Conservation (phyloP, 768 basidiomycete species). For the Terana coerulea region DNA sequence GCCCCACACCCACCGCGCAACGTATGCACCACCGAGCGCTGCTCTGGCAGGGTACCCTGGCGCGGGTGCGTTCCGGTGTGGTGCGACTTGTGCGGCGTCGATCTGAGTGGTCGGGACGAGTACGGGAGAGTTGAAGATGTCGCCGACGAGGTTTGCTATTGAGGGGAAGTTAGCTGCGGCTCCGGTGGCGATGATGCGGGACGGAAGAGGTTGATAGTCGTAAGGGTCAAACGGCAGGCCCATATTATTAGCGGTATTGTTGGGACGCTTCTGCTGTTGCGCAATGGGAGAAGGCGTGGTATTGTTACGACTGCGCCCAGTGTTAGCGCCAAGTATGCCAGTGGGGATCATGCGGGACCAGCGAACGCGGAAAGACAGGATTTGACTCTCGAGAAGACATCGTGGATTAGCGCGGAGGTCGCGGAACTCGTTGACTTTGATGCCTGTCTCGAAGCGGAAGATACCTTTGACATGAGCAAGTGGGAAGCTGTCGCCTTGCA, state of each 20-base stretch:
- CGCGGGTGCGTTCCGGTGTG: slow-evolving; percentile 74
- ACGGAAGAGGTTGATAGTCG: slow-evolving; percentile 61
- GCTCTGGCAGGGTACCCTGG: slow-evolving; percentile 65
- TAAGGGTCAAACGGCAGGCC: slow-evolving; percentile 80
- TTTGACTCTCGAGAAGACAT: slow-evolving; percentile 78
- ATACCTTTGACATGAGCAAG: slow-evolving; percentile 80
- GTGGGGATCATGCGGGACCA: slow-evolving; percentile 73
- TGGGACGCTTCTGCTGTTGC: slow-evolving; percentile 11
- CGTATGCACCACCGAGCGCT: slow-evolving; percentile 70
- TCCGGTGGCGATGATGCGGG: slow-evolving; percentile 66
- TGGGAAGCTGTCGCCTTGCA: slow-evolving; percentile 75
- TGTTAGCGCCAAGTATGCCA: slow-evolving; percentile 53
- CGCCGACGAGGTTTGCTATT: slow-evolving; percentile 74
- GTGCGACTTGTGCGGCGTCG: slow-evolving; percentile 67
- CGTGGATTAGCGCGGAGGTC: slow-evolving; percentile 87
- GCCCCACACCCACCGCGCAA: slow-evolving; percentile 86
- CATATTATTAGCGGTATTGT: slow-evolving; percentile 38
- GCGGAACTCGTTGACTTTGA: slow-evolving; percentile 85
- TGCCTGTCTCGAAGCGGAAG: slow-evolving; percentile 82
- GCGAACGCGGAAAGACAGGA: slow-evolving; percentile 77
- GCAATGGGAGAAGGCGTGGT: slow-evolving; percentile 23
- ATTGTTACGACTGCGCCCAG: slow-evolving; percentile 28
- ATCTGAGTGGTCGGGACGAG: slow-evolving; percentile 73
- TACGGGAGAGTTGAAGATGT: slow-evolving; percentile 80
- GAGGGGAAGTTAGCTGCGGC: slow-evolving; percentile 84